Base-by-base conservation (phyloP, 108 stramenopile species). In the Schizochytrium sp. region DNA sequence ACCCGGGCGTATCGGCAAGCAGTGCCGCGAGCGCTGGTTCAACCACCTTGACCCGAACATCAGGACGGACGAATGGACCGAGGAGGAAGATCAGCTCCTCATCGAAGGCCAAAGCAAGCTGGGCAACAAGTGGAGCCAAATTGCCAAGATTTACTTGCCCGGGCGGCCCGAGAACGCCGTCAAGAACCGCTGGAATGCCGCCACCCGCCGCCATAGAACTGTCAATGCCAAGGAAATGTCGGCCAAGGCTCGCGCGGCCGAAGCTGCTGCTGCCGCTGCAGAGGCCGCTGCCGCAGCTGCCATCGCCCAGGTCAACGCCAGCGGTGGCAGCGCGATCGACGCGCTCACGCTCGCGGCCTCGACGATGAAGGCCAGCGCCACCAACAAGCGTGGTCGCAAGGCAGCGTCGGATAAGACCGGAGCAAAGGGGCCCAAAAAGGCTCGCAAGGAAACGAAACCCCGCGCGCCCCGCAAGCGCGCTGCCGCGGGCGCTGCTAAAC, bases 21-120 rank as follows among this genome's bases (percentile, higher is more conserved):
- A 99, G 93, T 99, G 98, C 94, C 92, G 99, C 16, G 99, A 99
- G 92, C 95, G 99, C 44, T 99, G 98, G 98, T 97, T 96, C 90
- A 99, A 99, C 92, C 99, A 99, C 91, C 91, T 94, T 41, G 91
- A 93, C 88, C 92, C 90, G 44, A 34, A 57, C 28, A 97, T 99
- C 88, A 92, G 92, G 63, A 97, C 97, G 88, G 93, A 92, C 60
- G 95, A 94, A 29, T 99, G 97, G 97, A 93, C 94, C 43, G 92
- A 90, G 60, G 94, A 95, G 19, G 98, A 98, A 92, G 98, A 97
- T 90, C 91, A 95, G 19, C 92, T 93, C 44, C 97, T 99, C 90
- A 90, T 96, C 72, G 89, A 94, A 44, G 93, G 88, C 83, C 97
- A 99, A 23, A 5, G 23, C n/a, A n/a, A 88, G 72, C 89, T 21